phyloP scores from a whole-genome alignment of 805 yeast genomes.

The Clavispora fructus region DNA sequence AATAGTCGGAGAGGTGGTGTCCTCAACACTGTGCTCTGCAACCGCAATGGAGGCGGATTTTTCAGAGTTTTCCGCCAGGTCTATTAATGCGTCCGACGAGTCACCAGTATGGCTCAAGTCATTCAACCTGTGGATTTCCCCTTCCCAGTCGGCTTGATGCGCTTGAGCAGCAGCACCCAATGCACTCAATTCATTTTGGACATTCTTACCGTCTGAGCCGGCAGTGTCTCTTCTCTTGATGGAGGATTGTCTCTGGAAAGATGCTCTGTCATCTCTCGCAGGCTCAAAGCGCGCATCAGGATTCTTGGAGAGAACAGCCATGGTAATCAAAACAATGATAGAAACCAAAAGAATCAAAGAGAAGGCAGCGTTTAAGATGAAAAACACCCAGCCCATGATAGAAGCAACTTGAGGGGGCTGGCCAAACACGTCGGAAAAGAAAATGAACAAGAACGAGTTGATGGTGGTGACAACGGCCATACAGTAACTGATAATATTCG shows the following conservation, averaged over 20 bases:
- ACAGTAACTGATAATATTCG: constrained; percentile 69
- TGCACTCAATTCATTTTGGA: constrained; percentile 15
- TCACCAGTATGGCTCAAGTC: constrained; percentile 14
- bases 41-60: background rate
- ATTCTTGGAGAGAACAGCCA: constrained; percentile 68
- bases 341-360: constrained; percentile 66
- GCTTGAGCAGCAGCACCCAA: constrained; percentile 18
- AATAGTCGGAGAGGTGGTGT: constrained; percentile 1
- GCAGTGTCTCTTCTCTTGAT: constrained; percentile 30
- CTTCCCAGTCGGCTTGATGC: constrained; percentile 76
- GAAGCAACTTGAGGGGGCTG: constrained; percentile 77
- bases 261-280: constrained; percentile 86
- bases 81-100: constrained; percentile 1
- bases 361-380: constrained; percentile 84
- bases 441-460: constrained; percentile 79
- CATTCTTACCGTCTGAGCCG: constrained; percentile 7
- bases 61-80: background rate
- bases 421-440: constrained; percentile 78
- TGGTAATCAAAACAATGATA: constrained; percentile 60
- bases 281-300: constrained; percentile 88
- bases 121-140: constrained; percentile 50
- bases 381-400: constrained; percentile 89
- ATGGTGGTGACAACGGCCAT: constrained; percentile 68
- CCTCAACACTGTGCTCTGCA: background rate
- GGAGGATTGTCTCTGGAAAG: constrained; percentile 59